Base-by-base conservation (phyloP, 345 rosid genomes). In the Brassica cretica region DNA sequence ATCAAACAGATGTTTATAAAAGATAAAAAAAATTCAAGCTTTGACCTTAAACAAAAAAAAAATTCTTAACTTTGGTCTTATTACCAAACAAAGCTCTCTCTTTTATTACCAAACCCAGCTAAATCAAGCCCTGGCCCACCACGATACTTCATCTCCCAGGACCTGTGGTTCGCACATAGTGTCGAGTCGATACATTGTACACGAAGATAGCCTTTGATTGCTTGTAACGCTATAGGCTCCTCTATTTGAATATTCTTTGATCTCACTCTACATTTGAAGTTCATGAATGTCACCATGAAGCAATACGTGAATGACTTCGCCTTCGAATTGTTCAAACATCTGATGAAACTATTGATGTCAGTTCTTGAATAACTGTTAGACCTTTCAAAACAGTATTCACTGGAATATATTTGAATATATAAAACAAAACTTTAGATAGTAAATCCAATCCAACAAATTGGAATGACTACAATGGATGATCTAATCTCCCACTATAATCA, bases 181-280 rank as follows among this genome's bases (percentile, higher is more conserved):
- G 97, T 19, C 82, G 96, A 49, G 97, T 81, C 0, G 97, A 92
- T 18, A 91, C 94, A 51, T 92, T 92, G 79, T 81, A 91, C 1
- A 89, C 90, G 25, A 87, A 89, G 80, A 84, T 91, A 94, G 24
- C 98, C 97, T 81, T 92, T 92, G 75, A 92, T 89, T 0, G 89
- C 91, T 80, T 89, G 95, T 69, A 92, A 76, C 10, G 86, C 90
- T 6, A 91, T 80, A 15, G 94, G 95, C 81, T 81, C 86, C 81
- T 81, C 86, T 71, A 35, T 75, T 69, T 90, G 93, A 8, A 86
- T 55, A 83, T 85, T 94, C 84, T 89, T 92, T 25, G 89, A 91
- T 80, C 98, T 85, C 18, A 94, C 95, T 86, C 94, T 84, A 84
- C 98, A 94, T 76, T 92, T 92, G 82, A 92, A 94, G 84, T 91